These are phyloP conservation scores for Misopates orontium DNA, from an alignment of 257 asterid genomes.

Conservation along the genomic window DNA sequence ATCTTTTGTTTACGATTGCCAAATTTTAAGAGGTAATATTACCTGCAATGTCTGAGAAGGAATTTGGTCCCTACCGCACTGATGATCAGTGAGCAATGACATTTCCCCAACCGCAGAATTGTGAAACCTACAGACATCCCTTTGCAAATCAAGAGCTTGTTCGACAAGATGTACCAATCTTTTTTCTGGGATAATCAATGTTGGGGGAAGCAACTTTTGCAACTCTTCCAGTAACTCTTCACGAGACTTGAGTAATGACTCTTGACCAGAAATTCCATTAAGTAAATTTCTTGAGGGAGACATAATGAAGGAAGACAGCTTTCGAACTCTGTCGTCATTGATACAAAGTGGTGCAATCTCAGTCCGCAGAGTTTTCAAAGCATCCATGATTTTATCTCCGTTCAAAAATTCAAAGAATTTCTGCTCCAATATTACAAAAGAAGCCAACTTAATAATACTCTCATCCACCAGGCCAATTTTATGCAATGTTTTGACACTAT, in stretches of 20 bases:
- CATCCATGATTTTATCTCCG: constrained; percentile 64
- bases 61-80: constrained; percentile 73
- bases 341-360: constrained; percentile 66
- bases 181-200: constrained; percentile 66
- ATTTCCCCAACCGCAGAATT: constrained; percentile 56
- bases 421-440: constrained; percentile 76
- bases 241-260: constrained; percentile 46
- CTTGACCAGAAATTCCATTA: constrained; percentile 38
- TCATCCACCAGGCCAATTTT: constrained; percentile 57
- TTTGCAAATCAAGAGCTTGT: constrained; percentile 80
- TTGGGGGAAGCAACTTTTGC: constrained; percentile 71
- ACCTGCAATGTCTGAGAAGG: constrained; percentile 85
- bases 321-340: constrained; percentile 57
- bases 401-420: constrained; percentile 67
- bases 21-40: too few relatives aligned
- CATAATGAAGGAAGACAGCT: constrained; percentile 59
- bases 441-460: constrained; percentile 50
- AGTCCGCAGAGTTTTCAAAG: constrained; percentile 74
- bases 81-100: constrained; percentile 77
- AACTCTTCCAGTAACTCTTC: constrained; percentile 61
- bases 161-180: constrained; percentile 82
- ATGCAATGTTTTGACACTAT: constrained; percentile 57
- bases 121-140: constrained; percentile 73
- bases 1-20: too few relatives aligned
- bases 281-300: constrained; percentile 41